Evolutionary conservation across 495 filamentous ascomycete species (phyloP), one percentile per base, ranked within the genome.

Genomic region (Durotheca rogersii): DNA sequence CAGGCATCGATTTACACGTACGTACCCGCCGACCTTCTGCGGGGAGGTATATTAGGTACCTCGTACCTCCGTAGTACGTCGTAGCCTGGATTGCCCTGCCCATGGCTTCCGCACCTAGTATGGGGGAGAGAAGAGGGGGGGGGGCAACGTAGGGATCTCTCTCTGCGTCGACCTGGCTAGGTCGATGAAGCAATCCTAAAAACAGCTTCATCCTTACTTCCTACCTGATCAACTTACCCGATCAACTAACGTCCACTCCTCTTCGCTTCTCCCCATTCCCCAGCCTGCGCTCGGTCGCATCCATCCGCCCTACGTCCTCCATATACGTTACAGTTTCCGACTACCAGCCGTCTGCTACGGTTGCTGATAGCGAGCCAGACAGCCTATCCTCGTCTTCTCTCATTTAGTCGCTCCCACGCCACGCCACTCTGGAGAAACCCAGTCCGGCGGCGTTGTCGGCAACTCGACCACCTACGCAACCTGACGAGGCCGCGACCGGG

Each of bases 1-100:
- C n/a, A n/a, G n/a, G n/a, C n/a, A n/a, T n/a, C n/a, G n/a, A 50
- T 53, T 41, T 50, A 53, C 55, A 59, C 50, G 50, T 50, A 59
- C 50, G 45, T 49, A 18, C 11, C 56, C 50, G 45, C 56, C 56
- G 49, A 59, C 56, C 47, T 59, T 53, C 47, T 20, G 35, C 31
- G n/a, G n/a, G n/a, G n/a, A n/a, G n/a, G n/a, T n/a, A n/a, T n/a
- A n/a, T n/a, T n/a, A n/a, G n/a, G n/a, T n/a, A n/a, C n/a, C n/a
- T n/a, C n/a, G n/a, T n/a, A n/a, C n/a, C n/a, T n/a, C n/a, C n/a
- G n/a, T n/a, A n/a, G n/a, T n/a, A n/a, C n/a, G n/a, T n/a, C n/a
- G n/a, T n/a, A n/a, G n/a, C n/a, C n/a, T n/a, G n/a, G n/a, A n/a
- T n/a, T n/a, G n/a, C n/a, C n/a, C n/a, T n/a, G n/a, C n/a, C n/a